Base-by-base conservation (phyloP, 768 basidiomycete genomes). In the Tulasnella calospora region DNA sequence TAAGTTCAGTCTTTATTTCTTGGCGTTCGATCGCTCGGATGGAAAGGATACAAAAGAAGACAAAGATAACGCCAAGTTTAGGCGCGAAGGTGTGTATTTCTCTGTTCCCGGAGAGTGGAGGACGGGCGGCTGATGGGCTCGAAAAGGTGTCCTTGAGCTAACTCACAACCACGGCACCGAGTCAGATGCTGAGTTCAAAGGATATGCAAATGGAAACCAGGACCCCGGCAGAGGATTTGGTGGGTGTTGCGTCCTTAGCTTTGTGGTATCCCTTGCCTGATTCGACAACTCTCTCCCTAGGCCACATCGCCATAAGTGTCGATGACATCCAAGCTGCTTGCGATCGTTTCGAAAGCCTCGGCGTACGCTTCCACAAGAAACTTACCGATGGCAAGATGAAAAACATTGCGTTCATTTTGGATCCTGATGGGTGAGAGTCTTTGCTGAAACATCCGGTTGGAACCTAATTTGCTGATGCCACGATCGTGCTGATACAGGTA, bases 111-210 rank as follows among this genome's bases (percentile, higher is more conserved):
- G n/a, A 21, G 23, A 17, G 21, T 23, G 38, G 17, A 35, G 15
- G n/a, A 40, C 19, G 46, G 12, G 5, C n/a, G 10, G 74, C 46
- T 75, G 6, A 75, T 69, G 17, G 15, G 23, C 17, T 33, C 35
- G 3, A 70, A n/a, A 81, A 93, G 92, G 91, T 75, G 85, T 96
- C 81, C 89, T 95, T 79, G 94, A 96, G 83, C 88, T 95, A 72
- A 95, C 92, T 1, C 91, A 93, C 86, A 95, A 96, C 86, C 94
- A 95, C 83, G 94, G 96, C 77, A 94, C 94, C 78, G 97, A 99
- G 85, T 86, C 85, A 77, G 92, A 96, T 83, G 81, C 90, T 74
- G 85, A 84, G 80, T 96, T 96, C 87, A 83, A 90, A 81, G 96
- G 94, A 46, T 98, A 98, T 83, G 88, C 90, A 13, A 92, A 84